These are phyloP conservation scores for Calocybe indica DNA, from an alignment of 768 basidiomycete species.

Conservation along the genomic window DNA sequence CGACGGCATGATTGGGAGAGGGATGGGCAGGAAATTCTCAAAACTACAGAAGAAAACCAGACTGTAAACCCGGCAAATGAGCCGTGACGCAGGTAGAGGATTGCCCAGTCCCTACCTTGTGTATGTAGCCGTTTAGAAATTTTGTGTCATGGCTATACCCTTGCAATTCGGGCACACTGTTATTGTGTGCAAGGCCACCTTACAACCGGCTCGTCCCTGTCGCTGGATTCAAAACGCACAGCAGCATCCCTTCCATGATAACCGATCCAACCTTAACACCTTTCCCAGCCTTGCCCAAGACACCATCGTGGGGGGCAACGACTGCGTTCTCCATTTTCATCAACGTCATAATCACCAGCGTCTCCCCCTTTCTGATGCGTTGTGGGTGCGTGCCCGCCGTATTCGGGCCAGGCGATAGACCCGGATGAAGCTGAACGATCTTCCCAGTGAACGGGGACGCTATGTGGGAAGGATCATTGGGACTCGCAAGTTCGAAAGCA, in stretches of 20 bases:
- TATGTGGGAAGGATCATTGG: conserved; percentile 23
- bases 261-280: conserved; percentile 26
- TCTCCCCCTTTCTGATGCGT: conserved; percentile 25
- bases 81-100: no score
- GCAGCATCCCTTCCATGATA: conserved; percentile 26
- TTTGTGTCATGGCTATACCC: no score
- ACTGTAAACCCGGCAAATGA: no score
- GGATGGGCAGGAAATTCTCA: no score
- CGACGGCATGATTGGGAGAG: no score
- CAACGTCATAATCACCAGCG: conserved; percentile 26
- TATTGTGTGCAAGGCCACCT: not conserved
- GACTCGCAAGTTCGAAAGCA: conserved; percentile 28
- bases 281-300: conserved; percentile 22
- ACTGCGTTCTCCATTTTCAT: conserved; percentile 38
- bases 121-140: no score
- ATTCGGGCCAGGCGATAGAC: conserved; percentile 10
- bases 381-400: not conserved
- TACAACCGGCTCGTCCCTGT: conserved; percentile 1
- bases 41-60: no score
- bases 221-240: conserved; percentile 18
- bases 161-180: no score
- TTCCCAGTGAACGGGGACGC: conserved; percentile 30
- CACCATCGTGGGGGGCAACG: conserved; percentile 21
- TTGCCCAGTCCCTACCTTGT: no score
- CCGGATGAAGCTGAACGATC: conserved; percentile 28